phyloP scores from a whole-genome alignment of 1,284 basidiomycete species.

The Inonotus hispidus region DNA sequence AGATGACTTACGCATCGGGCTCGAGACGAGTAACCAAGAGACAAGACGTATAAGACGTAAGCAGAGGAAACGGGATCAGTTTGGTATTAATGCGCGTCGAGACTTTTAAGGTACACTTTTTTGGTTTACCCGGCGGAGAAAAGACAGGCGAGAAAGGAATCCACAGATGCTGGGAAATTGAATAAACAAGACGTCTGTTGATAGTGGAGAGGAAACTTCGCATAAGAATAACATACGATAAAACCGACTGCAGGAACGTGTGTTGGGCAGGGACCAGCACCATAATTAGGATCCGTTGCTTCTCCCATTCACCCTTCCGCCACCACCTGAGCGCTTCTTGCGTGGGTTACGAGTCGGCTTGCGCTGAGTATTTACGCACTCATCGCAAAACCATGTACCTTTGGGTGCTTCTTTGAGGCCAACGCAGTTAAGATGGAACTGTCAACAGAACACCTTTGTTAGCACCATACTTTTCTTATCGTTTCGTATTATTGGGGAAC shows the following conservation, averaged over 20 bases:
- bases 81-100: neutral
- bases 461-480: slow-evolving; percentile 14
- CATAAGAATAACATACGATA: neutral
- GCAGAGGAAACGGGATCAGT: neutral
- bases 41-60: too few relatives aligned
- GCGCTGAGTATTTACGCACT: slow-evolving; percentile 49
- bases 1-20: too few relatives aligned
- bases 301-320: slow-evolving; percentile 25
- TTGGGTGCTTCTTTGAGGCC: slow-evolving; percentile 67
- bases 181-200: neutral
- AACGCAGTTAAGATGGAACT: slow-evolving; percentile 87
- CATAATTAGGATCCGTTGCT: slow-evolving; percentile 1
- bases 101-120: neutral
- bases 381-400: slow-evolving; percentile 80
- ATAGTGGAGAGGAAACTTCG: neutral
- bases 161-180: neutral
- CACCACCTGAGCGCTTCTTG: slow-evolving; percentile 30
- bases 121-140: neutral
- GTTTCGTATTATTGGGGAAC: slow-evolving; percentile 31
- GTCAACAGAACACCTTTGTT: slow-evolving; percentile 13
- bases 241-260: too few relatives aligned
- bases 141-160: neutral
- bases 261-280: too few relatives aligned
- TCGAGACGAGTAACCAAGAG: too few relatives aligned
- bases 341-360: slow-evolving; percentile 27